These are phyloP conservation scores for Cucurbita maxima DNA, from an alignment of 306 rosid species.

Conservation along the genomic window DNA sequence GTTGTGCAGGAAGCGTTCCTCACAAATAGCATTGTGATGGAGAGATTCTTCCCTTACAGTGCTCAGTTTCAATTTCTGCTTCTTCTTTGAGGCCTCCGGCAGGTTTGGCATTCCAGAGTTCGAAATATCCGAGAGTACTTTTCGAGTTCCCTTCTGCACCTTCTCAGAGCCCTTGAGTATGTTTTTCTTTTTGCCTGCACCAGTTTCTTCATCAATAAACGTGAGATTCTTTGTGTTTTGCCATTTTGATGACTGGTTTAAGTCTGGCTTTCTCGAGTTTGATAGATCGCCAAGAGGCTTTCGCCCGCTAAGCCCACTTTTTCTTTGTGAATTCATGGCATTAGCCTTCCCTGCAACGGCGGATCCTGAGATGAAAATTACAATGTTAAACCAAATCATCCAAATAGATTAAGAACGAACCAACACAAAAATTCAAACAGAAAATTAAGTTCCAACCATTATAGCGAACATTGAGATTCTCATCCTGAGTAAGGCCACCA, in stretches of 20 bases:
- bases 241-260: constrained; percentile 12
- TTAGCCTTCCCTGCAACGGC: constrained; percentile 1
- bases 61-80: no score
- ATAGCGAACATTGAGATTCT: not conserved
- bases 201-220: constrained; percentile 14
- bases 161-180: constrained; percentile 22
- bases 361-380: not conserved
- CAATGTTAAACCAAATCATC: not conserved
- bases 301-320: constrained; percentile 36
- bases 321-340: constrained; percentile 7
- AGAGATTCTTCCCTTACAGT: no score
- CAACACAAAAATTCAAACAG: not conserved
- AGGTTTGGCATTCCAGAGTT: constrained; percentile 13
- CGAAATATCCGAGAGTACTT: constrained; percentile 50
- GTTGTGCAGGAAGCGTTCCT: constrained; percentile 32
- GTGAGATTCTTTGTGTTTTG: constrained; percentile 13
- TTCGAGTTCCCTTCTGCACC: constrained; percentile 25
- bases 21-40: constrained; percentile 20
- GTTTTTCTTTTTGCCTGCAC: constrained; percentile 16
- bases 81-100: no score
- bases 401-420: not conserved
- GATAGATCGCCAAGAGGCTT: constrained; percentile 52
- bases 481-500: not conserved
- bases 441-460: not conserved
- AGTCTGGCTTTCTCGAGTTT: constrained; percentile 19